Percentiles rank a stretch among this genome's conserved stretches.
These are phyloP conservation scores for Fagopyrum esculentum DNA, from an alignment of 148 eudicot species.

Conservation along the genomic window DNA sequence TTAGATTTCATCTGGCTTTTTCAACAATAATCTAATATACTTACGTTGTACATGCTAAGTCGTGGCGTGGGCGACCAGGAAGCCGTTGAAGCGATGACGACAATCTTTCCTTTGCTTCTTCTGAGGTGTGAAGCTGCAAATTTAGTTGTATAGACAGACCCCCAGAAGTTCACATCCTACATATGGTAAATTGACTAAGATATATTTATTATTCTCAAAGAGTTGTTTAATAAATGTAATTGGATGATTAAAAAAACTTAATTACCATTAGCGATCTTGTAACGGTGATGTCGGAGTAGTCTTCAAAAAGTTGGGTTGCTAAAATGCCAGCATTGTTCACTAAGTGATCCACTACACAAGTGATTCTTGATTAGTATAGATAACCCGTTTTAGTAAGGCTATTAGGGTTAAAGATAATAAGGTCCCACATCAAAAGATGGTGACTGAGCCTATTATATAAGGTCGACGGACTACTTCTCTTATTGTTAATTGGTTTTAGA, in stretches of 20 bases:
- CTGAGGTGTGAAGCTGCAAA: constrained; percentile 11
- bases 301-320: constrained; percentile 6
- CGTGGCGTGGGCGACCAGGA: constrained; percentile 9
- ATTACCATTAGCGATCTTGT: constrained; percentile 6
- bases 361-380: neutral
- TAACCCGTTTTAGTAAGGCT: no score
- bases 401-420: no score
- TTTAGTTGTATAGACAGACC: constrained; percentile 3
- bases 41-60: constrained; percentile 12
- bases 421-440: no score
- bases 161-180: constrained; percentile 17
- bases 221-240: neutral
- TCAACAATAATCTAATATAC: neutral
- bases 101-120: constrained; percentile 16
- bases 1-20: no score
- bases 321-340: constrained; percentile 10
- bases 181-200: neutral
- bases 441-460: no score
- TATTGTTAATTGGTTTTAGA: no score
- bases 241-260: neutral
- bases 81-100: constrained; percentile 10
- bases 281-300: neutral
- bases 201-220: neutral
- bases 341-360: constrained; percentile 5
- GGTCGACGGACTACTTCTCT: no score